phyloP scores from a whole-genome alignment of 2,329 filamentous ascomycete genomes.

The Arthrobotrys conoides region DNA sequence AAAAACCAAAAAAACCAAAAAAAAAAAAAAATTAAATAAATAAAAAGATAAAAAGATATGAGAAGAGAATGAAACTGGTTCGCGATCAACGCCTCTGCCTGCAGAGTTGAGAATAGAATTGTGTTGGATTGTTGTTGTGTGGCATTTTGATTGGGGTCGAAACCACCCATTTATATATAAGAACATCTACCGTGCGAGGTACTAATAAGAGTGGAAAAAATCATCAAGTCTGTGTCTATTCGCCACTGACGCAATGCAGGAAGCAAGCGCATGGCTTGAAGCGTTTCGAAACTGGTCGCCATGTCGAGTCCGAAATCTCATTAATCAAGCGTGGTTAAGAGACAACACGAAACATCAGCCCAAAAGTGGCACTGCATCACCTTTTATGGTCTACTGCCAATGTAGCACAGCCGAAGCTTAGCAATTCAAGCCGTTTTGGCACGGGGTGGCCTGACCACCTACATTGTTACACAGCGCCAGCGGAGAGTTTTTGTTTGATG shows the following conservation, averaged over 20 bases:
- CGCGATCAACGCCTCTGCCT: constrained; percentile 19
- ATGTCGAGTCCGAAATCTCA: not conserved
- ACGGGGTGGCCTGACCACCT: too few species aligned
- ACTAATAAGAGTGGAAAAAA: not conserved
- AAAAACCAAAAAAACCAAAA: not conserved
- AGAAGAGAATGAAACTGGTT: not conserved
- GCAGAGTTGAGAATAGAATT: constrained; percentile 4
- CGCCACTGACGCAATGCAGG: not conserved
- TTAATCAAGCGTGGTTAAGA: not conserved
- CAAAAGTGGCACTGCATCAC: too few species aligned
- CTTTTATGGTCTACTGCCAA: not conserved
- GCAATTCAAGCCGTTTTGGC: not conserved
- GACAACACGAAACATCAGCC: not conserved
- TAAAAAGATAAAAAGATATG: not conserved
- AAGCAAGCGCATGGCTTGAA: not conserved
- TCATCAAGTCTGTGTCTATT: not conserved
- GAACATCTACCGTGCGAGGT: not conserved
- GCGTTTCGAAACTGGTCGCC: not conserved
- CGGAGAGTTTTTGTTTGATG: not conserved
- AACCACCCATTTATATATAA: not conserved
- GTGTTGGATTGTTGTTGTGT: not conserved
- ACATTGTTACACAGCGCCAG: not conserved
- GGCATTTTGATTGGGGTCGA: not conserved
- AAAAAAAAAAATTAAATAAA: not conserved
- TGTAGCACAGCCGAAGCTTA: constrained; percentile 12